Percentiles rank a stretch among this genome's conserved stretches.
These are phyloP conservation scores for Fraxinus anomala DNA, from an alignment of 257 asterid genomes.

Conservation along the genomic window DNA sequence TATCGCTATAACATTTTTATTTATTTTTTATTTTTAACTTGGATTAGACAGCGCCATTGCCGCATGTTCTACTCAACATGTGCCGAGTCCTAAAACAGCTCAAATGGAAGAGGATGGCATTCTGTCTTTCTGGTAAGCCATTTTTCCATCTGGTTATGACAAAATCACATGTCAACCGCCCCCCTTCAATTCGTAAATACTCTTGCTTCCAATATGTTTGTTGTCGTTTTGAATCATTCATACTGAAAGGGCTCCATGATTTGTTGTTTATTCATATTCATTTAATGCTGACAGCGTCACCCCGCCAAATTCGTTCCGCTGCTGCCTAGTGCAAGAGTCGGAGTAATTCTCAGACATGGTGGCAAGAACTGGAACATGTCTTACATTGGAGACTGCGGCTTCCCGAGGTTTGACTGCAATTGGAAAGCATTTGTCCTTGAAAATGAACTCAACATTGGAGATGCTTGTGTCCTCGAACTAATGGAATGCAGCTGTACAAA, in stretches of 20 bases:
- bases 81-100: not conserved
- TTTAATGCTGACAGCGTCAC: slow-evolving; percentile 17
- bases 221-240: not conserved
- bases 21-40: too few species aligned
- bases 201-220: not conserved
- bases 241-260: not conserved
- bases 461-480: slow-evolving; percentile 58
- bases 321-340: slow-evolving; percentile 37
- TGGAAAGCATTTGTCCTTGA: slow-evolving; percentile 42
- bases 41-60: not conserved
- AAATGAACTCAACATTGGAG: slow-evolving; percentile 46
- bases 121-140: slow-evolving; percentile 34
- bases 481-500: slow-evolving; percentile 19
- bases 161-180: slow-evolving; percentile 17
- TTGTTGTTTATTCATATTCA: slow-evolving; percentile 3
- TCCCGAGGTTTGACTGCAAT: slow-evolving; percentile 15
- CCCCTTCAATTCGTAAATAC: slow-evolving; percentile 28
- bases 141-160: slow-evolving; percentile 29
- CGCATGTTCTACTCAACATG: not conserved
- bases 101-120: slow-evolving; percentile 22
- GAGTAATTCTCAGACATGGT: slow-evolving; percentile 33
- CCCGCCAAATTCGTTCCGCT: not conserved
- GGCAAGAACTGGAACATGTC: slow-evolving; percentile 44
- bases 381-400: slow-evolving; percentile 13
- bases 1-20: too few species aligned